Base-by-base conservation (phyloP, 139 green algal species). In the Zygnema circumcarinatum region DNA sequence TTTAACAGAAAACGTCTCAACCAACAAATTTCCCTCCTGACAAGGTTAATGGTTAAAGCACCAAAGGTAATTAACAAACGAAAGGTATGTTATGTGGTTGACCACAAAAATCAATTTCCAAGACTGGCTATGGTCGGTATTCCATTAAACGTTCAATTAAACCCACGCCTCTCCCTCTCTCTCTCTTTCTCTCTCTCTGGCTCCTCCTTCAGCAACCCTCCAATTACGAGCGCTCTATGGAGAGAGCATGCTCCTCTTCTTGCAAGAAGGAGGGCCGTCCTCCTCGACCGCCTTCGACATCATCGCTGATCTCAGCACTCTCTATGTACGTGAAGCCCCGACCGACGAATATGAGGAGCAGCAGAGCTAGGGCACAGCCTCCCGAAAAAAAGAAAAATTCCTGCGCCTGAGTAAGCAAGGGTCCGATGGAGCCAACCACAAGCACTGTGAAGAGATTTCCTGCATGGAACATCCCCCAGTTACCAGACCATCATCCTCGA, bases 361-460 rank as follows among this genome's bases (percentile, higher is more conserved):
- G 21, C 0, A 88, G 85, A 52, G 78, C 84, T 22, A 88, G 0
- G 0, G 86, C 29, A 38, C 85, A 81, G 54, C 83, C 32, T 20
- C 7, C 79, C 2, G 84, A 31, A 33, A 89, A 90, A 52, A 88
- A 83, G 62, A 90, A 88, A 47, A 90, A 90, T 73, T 89, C 84
- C 16, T 82, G 40, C 0, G 78, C 29, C n/a, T 89, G 80, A 35
- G 78, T n/a, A 38, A 90, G 42, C 2, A 38, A 33, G 7, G 29
- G 36, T 38, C 76, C 38, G 0, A 90, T 25, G 1, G n/a, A 40
- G 1, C 40, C 62, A 1, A 90, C 76, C 11, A 87, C 47, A 29
- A 88, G 33, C 2, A 88, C 76, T n/a, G 85, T 88, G 16, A 90
- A 29, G 7, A 90, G 85, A 52, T 87, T 88, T 35, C 76, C 76